A percentile compares a stretch with the other conserved stretches of the same genome.
phyloP scores from a whole-genome alignment of 2,329 filamentous ascomycete genomes.

The Bimuria novae-zelandiae region DNA sequence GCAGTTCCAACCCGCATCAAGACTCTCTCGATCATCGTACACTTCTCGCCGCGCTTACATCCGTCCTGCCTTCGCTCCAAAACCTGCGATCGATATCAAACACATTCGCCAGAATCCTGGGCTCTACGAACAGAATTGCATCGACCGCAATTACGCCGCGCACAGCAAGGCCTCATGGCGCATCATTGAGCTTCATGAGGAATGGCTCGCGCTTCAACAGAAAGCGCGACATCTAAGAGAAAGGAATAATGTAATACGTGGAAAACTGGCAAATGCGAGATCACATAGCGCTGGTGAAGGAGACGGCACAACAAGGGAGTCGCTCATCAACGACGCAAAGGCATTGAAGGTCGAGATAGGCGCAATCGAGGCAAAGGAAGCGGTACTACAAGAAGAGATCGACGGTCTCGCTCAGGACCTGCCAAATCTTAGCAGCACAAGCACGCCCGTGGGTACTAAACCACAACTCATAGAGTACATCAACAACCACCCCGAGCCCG shows the following conservation, averaged over 20 bases:
- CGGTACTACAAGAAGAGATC: conserved; percentile 67
- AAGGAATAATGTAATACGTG: conserved; percentile 67
- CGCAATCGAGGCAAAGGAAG: conserved; percentile 65
- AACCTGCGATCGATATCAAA: conserved; percentile 79
- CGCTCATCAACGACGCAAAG: conserved; percentile 67
- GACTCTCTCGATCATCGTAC: conserved; percentile 28
- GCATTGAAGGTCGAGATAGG: conserved; percentile 66
- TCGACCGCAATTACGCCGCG: conserved; percentile 78
- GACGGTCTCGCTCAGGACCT: conserved; percentile 74
- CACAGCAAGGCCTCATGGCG: conserved; percentile 57
- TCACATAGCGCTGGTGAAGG: conserved; percentile 37
- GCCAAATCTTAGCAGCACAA: conserved; percentile 80
- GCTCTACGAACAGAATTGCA: conserved; percentile 80
- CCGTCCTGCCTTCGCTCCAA: conserved; percentile 74
- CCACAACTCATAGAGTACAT: conserved; percentile 74
- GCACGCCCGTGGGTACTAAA: conserved; percentile 73
- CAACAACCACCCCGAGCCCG: conserved; percentile 66
- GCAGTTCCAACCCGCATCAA: conserved; percentile 4
- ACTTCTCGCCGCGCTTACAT: conserved; percentile 49
- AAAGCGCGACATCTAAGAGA: conserved; percentile 66
- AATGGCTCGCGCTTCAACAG: conserved; percentile 57
- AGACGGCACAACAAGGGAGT: conserved; percentile 50
- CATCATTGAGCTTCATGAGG: conserved; percentile 57
- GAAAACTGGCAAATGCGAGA: conserved; percentile 52
- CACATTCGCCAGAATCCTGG: conserved; percentile 86